These are phyloP conservation scores for Penicillium sp. DNA, from an alignment of 2,329 filamentous ascomycete genomes.

Conservation along the genomic window DNA sequence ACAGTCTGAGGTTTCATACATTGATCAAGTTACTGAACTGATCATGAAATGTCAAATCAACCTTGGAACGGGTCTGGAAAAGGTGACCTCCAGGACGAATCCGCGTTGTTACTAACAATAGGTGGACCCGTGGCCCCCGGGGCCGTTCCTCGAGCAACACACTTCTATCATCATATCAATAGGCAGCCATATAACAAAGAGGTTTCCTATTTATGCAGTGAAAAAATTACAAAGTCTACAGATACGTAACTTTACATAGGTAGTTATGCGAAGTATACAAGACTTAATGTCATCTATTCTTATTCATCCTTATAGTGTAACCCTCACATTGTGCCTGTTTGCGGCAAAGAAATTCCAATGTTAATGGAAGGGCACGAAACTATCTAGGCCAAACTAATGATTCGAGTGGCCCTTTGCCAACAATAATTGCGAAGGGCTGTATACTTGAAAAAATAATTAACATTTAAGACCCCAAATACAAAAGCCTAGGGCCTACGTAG, in stretches of 20 bases:
- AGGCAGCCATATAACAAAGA: not conserved
- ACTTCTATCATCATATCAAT: not conserved
- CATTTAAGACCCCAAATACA: not conserved
- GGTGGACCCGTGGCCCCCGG: not conserved
- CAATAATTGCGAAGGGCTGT: not conserved
- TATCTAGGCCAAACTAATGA: not conserved
- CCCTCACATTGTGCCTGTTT: not conserved
- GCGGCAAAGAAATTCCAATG: not conserved
- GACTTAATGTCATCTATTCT: not conserved
- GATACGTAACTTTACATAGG: too few relatives aligned
- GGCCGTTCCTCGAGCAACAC: conserved; percentile 3
- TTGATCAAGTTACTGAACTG: too few relatives aligned
- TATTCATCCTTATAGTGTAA: not conserved
- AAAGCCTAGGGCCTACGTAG: not conserved
- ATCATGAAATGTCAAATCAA: not conserved
- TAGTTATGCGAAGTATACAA: not conserved
- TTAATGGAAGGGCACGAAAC: not conserved
- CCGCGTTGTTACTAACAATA: not conserved
- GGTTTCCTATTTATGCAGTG: not conserved
- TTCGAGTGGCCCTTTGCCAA: too few relatives aligned
- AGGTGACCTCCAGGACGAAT: not conserved
- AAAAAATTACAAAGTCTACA: not conserved
- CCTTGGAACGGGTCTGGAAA: not conserved
- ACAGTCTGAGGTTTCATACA: too few relatives aligned
- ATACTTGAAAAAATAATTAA: not conserved